Evolutionary conservation across 805 yeast genomes (phyloP).

Genomic region (Torulaspora franciscae): DNA sequence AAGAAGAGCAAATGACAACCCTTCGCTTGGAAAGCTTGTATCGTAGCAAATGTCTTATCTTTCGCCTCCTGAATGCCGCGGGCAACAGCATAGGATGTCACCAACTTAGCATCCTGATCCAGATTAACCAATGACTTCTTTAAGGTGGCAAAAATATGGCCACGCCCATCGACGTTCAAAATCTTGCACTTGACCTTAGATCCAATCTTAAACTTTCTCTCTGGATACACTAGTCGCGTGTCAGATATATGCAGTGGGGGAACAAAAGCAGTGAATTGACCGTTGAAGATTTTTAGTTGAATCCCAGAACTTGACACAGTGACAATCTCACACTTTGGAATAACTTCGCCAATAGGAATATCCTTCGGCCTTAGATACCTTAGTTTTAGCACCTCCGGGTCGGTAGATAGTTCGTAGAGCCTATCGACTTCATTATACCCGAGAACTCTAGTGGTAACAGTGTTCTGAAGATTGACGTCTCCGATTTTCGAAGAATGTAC

Average conservation of each 20-base stretch:
- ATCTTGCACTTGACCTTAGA: constrained; percentile 73
- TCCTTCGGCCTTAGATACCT: constrained; percentile 66
- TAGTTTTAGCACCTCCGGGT: constrained; percentile 57
- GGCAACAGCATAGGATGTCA: constrained; percentile 48
- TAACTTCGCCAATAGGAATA: constrained; percentile 66
- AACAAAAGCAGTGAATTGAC: constrained; percentile 66
- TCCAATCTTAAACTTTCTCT: constrained; percentile 85
- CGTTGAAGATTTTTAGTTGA: constrained; percentile 55
- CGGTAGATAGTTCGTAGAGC: constrained; percentile 60
- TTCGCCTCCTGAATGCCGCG: constrained; percentile 39
- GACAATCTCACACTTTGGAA: constrained; percentile 54
- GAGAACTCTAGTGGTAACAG: constrained; percentile 71
- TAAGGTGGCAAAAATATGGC: constrained; percentile 59
- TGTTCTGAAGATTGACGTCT: constrained; percentile 40
- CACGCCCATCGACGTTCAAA: constrained; percentile 44
- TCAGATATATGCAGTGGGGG: constrained; percentile 78
- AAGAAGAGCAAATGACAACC: constrained; percentile 87
- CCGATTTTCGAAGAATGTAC: constrained; percentile 72
- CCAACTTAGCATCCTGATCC: constrained; percentile 32
- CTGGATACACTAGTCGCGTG: constrained; percentile 78
- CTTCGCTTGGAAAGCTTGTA: constrained; percentile 60
- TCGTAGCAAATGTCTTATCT: constrained; percentile 61
- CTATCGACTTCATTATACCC: constrained; percentile 67
- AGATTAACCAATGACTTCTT: constrained; percentile 75
- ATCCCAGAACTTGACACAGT: constrained; percentile 60